These are phyloP conservation scores for Aspergillus ellipticus DNA, from an alignment of 495 filamentous ascomycete genomes.

Conservation along the genomic window DNA sequence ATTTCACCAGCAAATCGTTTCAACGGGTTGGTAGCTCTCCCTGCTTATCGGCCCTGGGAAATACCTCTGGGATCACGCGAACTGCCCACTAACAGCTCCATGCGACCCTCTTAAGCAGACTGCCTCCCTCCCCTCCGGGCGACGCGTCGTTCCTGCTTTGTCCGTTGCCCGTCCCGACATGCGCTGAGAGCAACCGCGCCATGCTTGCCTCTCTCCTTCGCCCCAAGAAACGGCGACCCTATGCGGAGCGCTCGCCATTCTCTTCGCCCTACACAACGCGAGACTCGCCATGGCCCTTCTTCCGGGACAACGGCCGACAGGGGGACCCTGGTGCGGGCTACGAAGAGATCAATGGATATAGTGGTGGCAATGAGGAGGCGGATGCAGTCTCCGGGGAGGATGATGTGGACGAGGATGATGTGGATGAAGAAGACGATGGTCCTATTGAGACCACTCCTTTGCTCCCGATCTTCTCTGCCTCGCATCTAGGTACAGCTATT, in stretches of 20 bases:
- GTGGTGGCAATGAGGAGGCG: constrained; percentile 34
- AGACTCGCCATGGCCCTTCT: constrained; percentile 31
- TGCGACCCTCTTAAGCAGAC: background rate
- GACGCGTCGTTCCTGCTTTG: background rate
- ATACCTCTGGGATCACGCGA: constrained; percentile 8
- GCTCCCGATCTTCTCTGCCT: constrained; percentile 78
- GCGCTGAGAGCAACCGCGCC: background rate
- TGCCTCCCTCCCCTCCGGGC: background rate
- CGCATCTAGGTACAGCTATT: constrained; percentile 62
- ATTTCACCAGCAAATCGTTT: constrained; percentile 19
- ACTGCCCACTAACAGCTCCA: background rate
- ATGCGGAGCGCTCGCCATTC: constrained; percentile 46
- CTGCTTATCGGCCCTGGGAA: constrained; percentile 1
- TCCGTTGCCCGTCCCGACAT: background rate
- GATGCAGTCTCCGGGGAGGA: constrained; percentile 35
- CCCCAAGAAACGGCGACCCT: constrained; percentile 35
- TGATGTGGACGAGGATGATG: constrained; percentile 46
- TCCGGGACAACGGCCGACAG: constrained; percentile 14
- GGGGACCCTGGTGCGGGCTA: constrained; percentile 26
- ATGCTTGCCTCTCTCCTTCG: constrained; percentile 49
- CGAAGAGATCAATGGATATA: constrained; percentile 29
- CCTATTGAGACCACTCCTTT: constrained; percentile 56
- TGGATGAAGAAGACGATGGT: constrained; percentile 55
- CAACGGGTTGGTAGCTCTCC: background rate
- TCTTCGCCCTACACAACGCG: constrained; percentile 39